These are phyloP conservation scores for Orbilia ellipsospora DNA, from an alignment of 2,329 filamentous ascomycete species.

Conservation along the genomic window DNA sequence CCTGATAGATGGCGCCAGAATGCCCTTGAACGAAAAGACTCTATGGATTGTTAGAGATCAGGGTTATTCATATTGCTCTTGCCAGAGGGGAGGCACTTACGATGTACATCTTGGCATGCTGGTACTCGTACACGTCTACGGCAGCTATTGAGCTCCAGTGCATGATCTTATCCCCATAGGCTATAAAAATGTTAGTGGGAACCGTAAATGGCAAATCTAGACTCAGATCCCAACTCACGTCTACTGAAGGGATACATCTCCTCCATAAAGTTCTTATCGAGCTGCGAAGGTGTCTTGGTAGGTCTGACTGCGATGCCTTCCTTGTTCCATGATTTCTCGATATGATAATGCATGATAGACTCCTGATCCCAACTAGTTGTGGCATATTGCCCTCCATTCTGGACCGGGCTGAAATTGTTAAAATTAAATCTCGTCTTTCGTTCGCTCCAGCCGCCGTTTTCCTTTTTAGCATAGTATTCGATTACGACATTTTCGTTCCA, in stretches of 20 bases:
- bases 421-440: not conserved
- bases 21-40: slow-evolving; percentile 34
- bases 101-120: slow-evolving; percentile 32
- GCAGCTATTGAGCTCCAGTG: slow-evolving; percentile 7
- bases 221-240: not conserved
- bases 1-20: slow-evolving; percentile 17
- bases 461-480: slow-evolving; percentile 35
- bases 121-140: slow-evolving; percentile 29
- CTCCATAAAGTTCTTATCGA: slow-evolving; percentile 24
- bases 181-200: not conserved
- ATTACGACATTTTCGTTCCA: slow-evolving; percentile 59
- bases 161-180: slow-evolving; percentile 4
- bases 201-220: no score
- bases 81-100: slow-evolving; percentile 3
- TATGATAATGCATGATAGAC: slow-evolving; percentile 34
- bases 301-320: slow-evolving; percentile 6
- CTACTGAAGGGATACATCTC: slow-evolving; percentile 24
- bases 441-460: not conserved
- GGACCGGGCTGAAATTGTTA: slow-evolving; percentile 6
- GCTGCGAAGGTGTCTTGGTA: not conserved
- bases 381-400: not conserved
- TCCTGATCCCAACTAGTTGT: slow-evolving; percentile 13
- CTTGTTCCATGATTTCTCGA: slow-evolving; percentile 7
- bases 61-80: not conserved
- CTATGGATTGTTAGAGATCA: not conserved